phyloP scores from a whole-genome alignment of 2,329 filamentous ascomycete species.

The Keithomyces neogunnii region DNA sequence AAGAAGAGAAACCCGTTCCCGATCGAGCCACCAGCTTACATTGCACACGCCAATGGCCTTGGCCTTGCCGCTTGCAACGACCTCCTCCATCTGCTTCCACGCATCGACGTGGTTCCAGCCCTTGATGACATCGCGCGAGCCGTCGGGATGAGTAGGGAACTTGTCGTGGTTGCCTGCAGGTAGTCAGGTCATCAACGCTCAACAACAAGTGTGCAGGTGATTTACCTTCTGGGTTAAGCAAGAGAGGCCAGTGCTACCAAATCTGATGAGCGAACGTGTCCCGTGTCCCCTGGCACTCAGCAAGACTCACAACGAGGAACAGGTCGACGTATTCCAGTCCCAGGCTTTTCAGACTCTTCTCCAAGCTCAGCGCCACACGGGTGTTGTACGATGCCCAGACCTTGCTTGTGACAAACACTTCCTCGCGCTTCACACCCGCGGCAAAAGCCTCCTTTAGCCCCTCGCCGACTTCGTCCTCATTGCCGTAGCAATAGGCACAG shows the following conservation, averaged over 20 bases:
- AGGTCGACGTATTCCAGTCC: conserved; percentile 77
- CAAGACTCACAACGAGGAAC: conserved; percentile 51
- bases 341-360: conserved; percentile 64
- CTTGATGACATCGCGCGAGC: conserved; percentile 62
- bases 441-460: conserved; percentile 67
- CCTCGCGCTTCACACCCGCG: conserved; percentile 63
- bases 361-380: conserved; percentile 58
- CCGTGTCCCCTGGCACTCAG: too few species aligned
- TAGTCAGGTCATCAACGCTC: background rate
- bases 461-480: conserved; percentile 75
- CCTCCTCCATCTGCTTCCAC: conserved; percentile 68
- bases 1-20: conserved; percentile 7
- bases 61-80: conserved; percentile 51
- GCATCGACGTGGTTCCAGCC: conserved; percentile 65
- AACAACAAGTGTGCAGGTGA: background rate
- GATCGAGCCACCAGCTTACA: conserved; percentile 16
- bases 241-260: conserved; percentile 68
- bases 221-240: conserved; percentile 67
- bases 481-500: conserved; percentile 68
- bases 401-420: conserved; percentile 80
- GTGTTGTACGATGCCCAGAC: conserved; percentile 76
- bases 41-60: conserved; percentile 48
- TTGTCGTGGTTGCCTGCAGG: conserved; percentile 54
- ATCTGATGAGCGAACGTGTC: background rate
- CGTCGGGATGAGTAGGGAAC: conserved; percentile 68